Evolutionary conservation across 225 moss, liverwort and hornwort species (phyloP).

Genomic region (Physcomitrium patens): DNA sequence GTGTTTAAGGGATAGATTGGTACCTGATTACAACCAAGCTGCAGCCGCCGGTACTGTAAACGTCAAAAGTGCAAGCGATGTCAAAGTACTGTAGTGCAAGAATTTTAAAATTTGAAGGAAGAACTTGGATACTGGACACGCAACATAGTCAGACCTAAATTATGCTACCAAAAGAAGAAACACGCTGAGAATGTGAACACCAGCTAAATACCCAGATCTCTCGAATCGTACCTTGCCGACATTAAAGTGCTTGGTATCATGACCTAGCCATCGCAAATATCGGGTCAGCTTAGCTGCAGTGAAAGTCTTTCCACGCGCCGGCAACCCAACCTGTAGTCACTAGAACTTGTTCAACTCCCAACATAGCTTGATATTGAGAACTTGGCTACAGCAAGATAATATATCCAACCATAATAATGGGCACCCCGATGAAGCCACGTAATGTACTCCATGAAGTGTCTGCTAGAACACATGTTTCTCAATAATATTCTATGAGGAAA

Average conservation of each 20-base stretch:
- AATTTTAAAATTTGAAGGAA: background rate
- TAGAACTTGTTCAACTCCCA: slow-evolving; percentile 28
- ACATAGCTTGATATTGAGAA: background rate
- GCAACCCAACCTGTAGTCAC: slow-evolving; percentile 82
- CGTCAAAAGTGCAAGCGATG: slow-evolving; percentile 24
- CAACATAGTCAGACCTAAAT: slow-evolving; percentile 17
- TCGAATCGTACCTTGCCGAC: slow-evolving; percentile 80
- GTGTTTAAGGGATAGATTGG: slow-evolving; percentile 7
- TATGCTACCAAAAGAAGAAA: slow-evolving; percentile 18
- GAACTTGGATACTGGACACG: background rate
- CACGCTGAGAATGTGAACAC: slow-evolving; percentile 26
- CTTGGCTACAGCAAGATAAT: slow-evolving; percentile 26
- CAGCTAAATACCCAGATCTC: slow-evolving; percentile 10
- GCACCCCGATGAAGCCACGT: slow-evolving; percentile 10
- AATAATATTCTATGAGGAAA: background rate
- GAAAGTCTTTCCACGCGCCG: slow-evolving; percentile 97
- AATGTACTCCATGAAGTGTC: background rate
- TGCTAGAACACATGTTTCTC: background rate
- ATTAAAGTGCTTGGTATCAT: slow-evolving; percentile 99
- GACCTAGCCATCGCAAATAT: slow-evolving; percentile 99
- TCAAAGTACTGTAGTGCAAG: slow-evolving; percentile 22
- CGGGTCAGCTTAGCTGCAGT: slow-evolving; percentile 99
- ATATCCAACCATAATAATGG: background rate
- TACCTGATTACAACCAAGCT: slow-evolving; percentile 92
- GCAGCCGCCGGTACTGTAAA: slow-evolving; percentile 91